Evolutionary conservation across 306 rosid species (phyloP).

Genomic region (Gastrolobium villosum): DNA sequence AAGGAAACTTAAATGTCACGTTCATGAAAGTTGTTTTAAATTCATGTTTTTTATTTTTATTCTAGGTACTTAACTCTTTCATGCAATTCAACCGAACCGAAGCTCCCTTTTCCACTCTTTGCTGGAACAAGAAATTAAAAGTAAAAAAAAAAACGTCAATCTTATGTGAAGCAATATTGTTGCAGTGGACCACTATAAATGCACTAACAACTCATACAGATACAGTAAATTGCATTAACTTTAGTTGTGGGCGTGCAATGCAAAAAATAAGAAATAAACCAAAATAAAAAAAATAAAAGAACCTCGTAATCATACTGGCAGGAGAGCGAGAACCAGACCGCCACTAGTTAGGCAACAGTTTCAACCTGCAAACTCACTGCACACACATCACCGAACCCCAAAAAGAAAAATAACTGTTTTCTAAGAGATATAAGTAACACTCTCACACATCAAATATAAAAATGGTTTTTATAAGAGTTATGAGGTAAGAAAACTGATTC

Average conservation of each 20-base stretch:
- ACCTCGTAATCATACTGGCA: constrained; percentile 22
- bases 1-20: neutral
- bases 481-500: too few relatives aligned
- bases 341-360: constrained; percentile 7
- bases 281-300: neutral
- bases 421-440: too few relatives aligned
- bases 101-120: neutral
- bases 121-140: neutral
- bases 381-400: neutral
- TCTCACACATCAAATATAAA: neutral
- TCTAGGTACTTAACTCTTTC: neutral
- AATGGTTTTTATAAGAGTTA: too few relatives aligned
- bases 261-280: neutral
- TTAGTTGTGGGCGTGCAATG: neutral
- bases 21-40: constrained; percentile 6
- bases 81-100: constrained; percentile 1
- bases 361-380: constrained; percentile 24
- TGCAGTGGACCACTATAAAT: constrained; percentile 46
- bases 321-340: neutral
- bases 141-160: neutral
- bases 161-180: constrained; percentile 15
- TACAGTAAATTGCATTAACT: constrained; percentile 45
- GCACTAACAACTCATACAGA: constrained; percentile 1
- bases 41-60: neutral
- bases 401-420: constrained; percentile 5